A percentile compares a stretch with the other conserved stretches of the same genome.
Conservation (phyloP, 306 rosid genomes). For the Trifolium repens region DNA sequence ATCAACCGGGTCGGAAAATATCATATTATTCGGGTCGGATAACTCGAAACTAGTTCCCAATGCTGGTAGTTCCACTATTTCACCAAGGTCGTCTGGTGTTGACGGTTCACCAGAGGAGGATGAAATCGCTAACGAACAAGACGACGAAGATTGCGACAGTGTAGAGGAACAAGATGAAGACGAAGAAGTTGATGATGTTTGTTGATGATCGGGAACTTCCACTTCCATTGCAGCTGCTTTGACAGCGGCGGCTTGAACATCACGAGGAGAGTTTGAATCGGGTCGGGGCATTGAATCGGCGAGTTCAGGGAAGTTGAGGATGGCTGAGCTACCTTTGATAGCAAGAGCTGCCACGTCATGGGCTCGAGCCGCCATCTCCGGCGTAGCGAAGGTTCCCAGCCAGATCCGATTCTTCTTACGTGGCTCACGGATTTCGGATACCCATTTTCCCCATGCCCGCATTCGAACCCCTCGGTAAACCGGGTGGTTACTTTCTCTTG, state of each 20-base stretch:
- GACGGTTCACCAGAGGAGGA: slow-evolving; percentile 23
- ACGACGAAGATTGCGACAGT: slow-evolving; percentile 36
- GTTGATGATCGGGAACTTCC: not conserved
- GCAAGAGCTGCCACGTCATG: slow-evolving; percentile 93
- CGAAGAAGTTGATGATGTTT: slow-evolving; percentile 15
- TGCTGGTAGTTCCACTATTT: slow-evolving; percentile 76
- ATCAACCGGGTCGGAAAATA: slow-evolving; percentile 58
- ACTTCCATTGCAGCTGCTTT: slow-evolving; percentile 85
- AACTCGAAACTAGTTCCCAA: slow-evolving; percentile 54
- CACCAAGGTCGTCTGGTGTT: slow-evolving; percentile 76
- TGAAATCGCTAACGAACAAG: slow-evolving; percentile 23
- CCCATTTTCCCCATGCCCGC: slow-evolving; percentile 99
- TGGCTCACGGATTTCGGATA: slow-evolving; percentile 98
- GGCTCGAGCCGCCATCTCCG: slow-evolving; percentile 98
- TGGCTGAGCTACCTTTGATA: slow-evolving; percentile 85
- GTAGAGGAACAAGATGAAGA: not conserved
- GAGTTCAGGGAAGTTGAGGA: slow-evolving; percentile 92
- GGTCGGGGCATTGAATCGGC: slow-evolving; percentile 80
- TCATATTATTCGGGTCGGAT: slow-evolving; percentile 54
- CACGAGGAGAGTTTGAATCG: slow-evolving; percentile 71
- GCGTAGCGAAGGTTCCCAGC: slow-evolving; percentile 93
- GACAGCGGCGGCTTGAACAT: slow-evolving; percentile 89
- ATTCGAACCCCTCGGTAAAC: slow-evolving; percentile 92
- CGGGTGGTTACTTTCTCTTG: slow-evolving; percentile 64
- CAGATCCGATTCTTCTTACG: slow-evolving; percentile 96